phyloP scores from a whole-genome alignment of 192 early-diverging fungal species.

The Geranomyces variabilis region DNA sequence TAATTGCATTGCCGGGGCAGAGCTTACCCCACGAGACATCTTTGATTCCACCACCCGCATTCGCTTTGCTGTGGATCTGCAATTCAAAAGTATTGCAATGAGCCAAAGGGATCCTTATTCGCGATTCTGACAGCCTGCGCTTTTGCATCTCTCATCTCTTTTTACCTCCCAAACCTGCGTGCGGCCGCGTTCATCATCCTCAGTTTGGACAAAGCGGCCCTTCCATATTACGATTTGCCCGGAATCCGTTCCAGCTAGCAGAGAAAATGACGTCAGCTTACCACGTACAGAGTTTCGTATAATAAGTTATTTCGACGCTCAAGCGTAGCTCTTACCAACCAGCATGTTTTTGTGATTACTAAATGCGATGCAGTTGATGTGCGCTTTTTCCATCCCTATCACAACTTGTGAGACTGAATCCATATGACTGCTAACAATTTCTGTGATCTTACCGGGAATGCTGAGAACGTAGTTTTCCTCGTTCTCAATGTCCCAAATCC shows the following conservation, averaged over 20 bases:
- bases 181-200: constrained; percentile 15
- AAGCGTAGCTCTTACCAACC: constrained; percentile 38
- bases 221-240: constrained; percentile 41
- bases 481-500: constrained; percentile 51
- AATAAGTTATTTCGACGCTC: too few species aligned
- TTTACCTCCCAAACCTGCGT: constrained; percentile 35
- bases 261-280: too few species aligned
- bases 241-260: constrained; percentile 33
- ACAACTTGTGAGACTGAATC: not conserved
- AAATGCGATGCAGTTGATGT: constrained; percentile 28
- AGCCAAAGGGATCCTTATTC: too few species aligned
- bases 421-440: too few species aligned
- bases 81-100: too few species aligned
- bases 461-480: constrained; percentile 45
- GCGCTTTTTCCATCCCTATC: constrained; percentile 22
- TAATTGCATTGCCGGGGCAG: not conserved
- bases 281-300: too few species aligned
- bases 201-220: not conserved
- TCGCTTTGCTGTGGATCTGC: constrained; percentile 27
- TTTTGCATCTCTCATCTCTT: too few species aligned
- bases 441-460: constrained; percentile 6
- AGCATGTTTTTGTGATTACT: constrained; percentile 27
- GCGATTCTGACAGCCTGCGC: too few species aligned
- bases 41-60: constrained; percentile 31
- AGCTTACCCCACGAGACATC: constrained; percentile 39